Evolutionary conservation across 495 filamentous ascomycete genomes (phyloP).

Genomic region (Viridothelium virens): DNA sequence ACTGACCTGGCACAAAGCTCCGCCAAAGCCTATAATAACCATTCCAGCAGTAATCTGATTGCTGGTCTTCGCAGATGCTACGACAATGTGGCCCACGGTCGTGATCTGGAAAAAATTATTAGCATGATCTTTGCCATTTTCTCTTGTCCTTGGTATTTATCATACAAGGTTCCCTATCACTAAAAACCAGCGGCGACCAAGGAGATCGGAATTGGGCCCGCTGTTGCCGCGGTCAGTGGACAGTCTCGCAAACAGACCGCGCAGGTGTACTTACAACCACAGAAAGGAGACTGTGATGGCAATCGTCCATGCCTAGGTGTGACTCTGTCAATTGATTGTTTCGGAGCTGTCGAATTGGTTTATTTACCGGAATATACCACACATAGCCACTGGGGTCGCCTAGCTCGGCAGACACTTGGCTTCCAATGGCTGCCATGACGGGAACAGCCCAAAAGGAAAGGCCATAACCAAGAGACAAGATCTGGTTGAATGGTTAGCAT

Average conservation of each 20-base stretch:
- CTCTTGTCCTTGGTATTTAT: not conserved
- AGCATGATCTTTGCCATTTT: not conserved
- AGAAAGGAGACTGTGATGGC: constrained; percentile 30
- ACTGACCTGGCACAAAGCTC: constrained; percentile 17
- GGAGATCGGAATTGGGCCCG: constrained; percentile 29
- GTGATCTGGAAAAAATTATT: constrained; percentile 13
- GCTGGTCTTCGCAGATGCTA: constrained; percentile 19
- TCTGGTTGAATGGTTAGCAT: constrained; percentile 13
- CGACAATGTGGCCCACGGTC: constrained; percentile 20
- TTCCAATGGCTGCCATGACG: constrained; percentile 23
- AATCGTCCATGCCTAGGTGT: constrained; percentile 21
- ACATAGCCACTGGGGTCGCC: constrained; percentile 25
- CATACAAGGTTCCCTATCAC: constrained; percentile 24
- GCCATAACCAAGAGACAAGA: constrained; percentile 31
- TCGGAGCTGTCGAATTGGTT: not conserved
- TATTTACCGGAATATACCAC: constrained; percentile 26
- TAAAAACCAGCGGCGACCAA: constrained; percentile 28
- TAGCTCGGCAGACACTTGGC: constrained; percentile 26
- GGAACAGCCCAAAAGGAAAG: constrained; percentile 36
- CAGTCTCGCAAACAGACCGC: not conserved
- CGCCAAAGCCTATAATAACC: constrained; percentile 24
- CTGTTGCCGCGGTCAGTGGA: constrained; percentile 9
- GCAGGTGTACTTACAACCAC: constrained; percentile 5
- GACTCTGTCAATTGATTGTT: not conserved
- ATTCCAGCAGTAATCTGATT: constrained; percentile 20